Percentiles rank a stretch among this genome's conserved stretches.
Evolutionary conservation across 768 basidiomycete genomes (phyloP).

Genomic region (Cystofilobasidium ferigula): DNA sequence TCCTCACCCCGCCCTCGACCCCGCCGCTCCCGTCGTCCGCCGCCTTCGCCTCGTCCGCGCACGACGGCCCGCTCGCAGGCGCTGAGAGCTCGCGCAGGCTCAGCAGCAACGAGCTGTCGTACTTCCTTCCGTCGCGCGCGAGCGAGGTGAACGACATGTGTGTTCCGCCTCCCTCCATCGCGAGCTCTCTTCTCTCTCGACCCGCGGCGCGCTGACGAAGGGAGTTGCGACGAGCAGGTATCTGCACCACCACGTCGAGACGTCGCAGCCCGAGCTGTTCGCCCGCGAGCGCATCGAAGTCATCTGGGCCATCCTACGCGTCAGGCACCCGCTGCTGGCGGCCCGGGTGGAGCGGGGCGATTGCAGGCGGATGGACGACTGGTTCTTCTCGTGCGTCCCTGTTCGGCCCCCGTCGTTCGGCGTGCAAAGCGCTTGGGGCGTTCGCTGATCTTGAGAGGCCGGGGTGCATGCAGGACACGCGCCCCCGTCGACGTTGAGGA

Average conservation of each 20-base stretch:
- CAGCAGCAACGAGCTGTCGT: slow-evolving; percentile 59
- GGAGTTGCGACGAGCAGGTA: slow-evolving; percentile 58
- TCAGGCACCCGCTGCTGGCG: slow-evolving; percentile 59
- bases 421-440: neutral
- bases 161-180: slow-evolving; percentile 38
- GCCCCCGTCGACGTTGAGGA: neutral
- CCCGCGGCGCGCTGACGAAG: too few species aligned
- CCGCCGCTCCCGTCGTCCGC: neutral
- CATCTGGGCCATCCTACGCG: slow-evolving; percentile 61
- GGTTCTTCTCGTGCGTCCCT: neutral
- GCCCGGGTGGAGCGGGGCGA: slow-evolving; percentile 41
- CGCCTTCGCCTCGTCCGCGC: neutral
- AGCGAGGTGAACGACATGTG: slow-evolving; percentile 34
- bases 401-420: neutral
- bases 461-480: neutral
- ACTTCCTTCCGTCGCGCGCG: slow-evolving; percentile 64
- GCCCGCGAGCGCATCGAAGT: neutral
- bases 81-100: neutral
- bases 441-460: neutral
- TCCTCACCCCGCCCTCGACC: neutral
- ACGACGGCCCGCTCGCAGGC: neutral
- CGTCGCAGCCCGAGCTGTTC: neutral
- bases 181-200: neutral
- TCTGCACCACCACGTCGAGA: slow-evolving; percentile 57
- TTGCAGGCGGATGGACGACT: neutral